Evolutionary conservation across 768 basidiomycete species (phyloP).

Genomic region (Hysterangium stoloniferum): DNA sequence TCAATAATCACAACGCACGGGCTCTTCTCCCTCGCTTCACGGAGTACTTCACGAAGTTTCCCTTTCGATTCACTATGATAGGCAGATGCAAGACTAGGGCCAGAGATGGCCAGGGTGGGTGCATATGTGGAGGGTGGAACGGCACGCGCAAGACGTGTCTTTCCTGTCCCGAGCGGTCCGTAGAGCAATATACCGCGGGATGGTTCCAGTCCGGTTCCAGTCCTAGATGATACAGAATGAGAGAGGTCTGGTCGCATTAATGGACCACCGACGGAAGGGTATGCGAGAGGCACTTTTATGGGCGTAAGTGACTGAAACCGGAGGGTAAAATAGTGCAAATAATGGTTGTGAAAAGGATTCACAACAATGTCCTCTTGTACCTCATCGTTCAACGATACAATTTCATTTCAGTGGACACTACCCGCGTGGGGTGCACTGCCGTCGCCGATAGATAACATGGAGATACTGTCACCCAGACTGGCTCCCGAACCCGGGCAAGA

Average conservation of each 20-base stretch:
- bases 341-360: conserved; percentile 25
- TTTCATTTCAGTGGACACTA: conserved; percentile 63
- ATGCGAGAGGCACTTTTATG: conserved; percentile 34
- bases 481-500: conserved; percentile 17
- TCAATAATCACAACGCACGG: conserved; percentile 94
- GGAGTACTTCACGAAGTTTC: conserved; percentile 82
- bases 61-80: conserved; percentile 98
- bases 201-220: conserved; percentile 68
- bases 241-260: background rate
- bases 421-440: conserved; percentile 29
- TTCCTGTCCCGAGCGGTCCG: conserved; percentile 96
- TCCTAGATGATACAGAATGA: background rate
- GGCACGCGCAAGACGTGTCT: conserved; percentile 92
- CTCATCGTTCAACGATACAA: conserved; percentile 26
- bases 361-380: background rate
- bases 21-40: conserved; percentile 68
- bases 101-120: conserved; percentile 88
- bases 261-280: conserved; percentile 74
- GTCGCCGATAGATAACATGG: conserved; percentile 37
- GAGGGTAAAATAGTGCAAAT: conserved; percentile 41
- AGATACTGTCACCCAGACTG: conserved; percentile 34
- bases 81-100: conserved; percentile 89
- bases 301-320: no score
- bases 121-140: conserved; percentile 85
- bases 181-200: conserved; percentile 93